Evolutionary conservation across 192 early-diverging fungal species (phyloP).

Genomic region (Chytriomyces hyalinus): DNA sequence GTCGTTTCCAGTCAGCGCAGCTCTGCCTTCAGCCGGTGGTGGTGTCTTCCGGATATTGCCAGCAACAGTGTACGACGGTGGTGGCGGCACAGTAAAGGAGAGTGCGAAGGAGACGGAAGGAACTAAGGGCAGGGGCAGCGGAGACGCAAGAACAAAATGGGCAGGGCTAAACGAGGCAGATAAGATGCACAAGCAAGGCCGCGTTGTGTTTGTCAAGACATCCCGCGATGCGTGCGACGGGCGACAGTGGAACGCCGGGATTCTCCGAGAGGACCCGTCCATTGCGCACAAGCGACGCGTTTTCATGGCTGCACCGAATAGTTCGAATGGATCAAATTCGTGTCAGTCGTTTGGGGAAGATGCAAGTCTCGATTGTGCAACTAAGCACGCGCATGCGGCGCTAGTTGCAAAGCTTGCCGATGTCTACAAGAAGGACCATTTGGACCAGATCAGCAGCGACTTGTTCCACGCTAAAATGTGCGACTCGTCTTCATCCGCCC

Average conservation of each 20-base stretch:
- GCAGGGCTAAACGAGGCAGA: too few species aligned
- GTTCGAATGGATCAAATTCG: background rate
- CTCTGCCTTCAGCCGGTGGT: constrained; percentile 34
- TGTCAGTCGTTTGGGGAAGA: background rate
- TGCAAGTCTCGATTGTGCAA: background rate
- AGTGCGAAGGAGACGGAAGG: background rate
- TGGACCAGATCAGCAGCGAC: background rate
- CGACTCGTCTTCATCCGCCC: too few species aligned
- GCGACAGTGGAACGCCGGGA: constrained; percentile 17
- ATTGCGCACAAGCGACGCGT: background rate
- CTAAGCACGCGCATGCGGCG: background rate
- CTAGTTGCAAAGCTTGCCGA: background rate
- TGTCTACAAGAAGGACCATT: constrained; percentile 25
- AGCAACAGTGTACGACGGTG: background rate
- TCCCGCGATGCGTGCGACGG: constrained; percentile 34
- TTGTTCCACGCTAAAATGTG: background rate
- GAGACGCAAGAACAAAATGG: too few species aligned
- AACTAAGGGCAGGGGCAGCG: too few species aligned
- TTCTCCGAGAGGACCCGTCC: constrained; percentile 13
- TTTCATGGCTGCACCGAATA: background rate
- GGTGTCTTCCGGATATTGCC: constrained; percentile 26
- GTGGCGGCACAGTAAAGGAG: background rate
- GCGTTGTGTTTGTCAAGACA: constrained; percentile 29
- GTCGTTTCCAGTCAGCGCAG: constrained; percentile 22
- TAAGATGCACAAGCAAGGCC: background rate